These are phyloP conservation scores for Suillus alpinus DNA, from an alignment of 768 basidiomycete species.

Conservation along the genomic window DNA sequence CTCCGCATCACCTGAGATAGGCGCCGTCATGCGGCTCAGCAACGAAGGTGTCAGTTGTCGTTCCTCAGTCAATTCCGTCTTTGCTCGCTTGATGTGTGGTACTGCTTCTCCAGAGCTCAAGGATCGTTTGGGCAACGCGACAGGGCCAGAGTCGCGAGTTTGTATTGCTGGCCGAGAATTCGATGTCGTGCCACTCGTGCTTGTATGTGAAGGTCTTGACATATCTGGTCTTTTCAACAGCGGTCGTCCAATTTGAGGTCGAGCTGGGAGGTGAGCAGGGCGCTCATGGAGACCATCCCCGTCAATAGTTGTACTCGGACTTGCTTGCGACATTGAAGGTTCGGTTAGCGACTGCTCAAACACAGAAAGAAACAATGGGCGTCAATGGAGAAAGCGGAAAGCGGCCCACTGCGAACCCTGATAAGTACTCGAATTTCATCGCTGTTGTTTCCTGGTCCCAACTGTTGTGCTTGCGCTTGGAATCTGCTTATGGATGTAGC, in stretches of 20 bases:
- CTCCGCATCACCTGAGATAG: conserved; percentile 6
- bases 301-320: conserved; percentile 12
- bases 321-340: conserved; percentile 16
- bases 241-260: conserved; percentile 13
- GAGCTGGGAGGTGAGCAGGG: conserved; percentile 28
- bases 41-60: conserved; percentile 39
- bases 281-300: conserved; percentile 13
- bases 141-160: conserved; percentile 4
- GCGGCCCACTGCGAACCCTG: conserved; percentile 55
- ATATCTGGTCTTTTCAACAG: conserved; percentile 15
- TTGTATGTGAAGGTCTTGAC: conserved; percentile 11
- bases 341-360: conserved; percentile 44
- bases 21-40: conserved; percentile 40
- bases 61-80: conserved; percentile 14
- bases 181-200: conserved; percentile 10
- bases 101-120: conserved; percentile 28
- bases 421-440: conserved; percentile 42
- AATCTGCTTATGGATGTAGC: conserved; percentile 32
- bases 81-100: conserved; percentile 35
- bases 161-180: conserved; percentile 10
- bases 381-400: conserved; percentile 35
- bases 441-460: conserved; percentile 19
- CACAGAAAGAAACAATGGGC: conserved; percentile 37
- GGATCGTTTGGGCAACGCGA: conserved; percentile 24
- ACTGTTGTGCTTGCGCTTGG: conserved; percentile 23